Evolutionary conservation across 805 yeast species (phyloP), one percentile per base, ranked within the genome.

Genomic region (Candida argentea): DNA sequence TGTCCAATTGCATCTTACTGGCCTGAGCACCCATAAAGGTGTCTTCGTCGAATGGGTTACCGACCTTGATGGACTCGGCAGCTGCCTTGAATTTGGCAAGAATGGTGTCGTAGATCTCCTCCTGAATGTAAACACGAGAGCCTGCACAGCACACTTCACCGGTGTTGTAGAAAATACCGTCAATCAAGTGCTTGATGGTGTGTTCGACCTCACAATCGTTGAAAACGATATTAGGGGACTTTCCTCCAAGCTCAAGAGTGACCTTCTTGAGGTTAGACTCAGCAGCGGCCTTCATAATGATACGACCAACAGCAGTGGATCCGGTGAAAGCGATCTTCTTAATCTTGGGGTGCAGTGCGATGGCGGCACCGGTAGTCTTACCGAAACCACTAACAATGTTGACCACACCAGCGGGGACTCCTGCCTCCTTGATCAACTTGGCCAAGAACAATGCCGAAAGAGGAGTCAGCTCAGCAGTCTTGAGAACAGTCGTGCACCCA

Each of bases 131-230:
- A 40, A 86, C 63, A 60, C 97, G 76, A 32, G 95, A 85, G 40
- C 94, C 93, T 20, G 95, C 96, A 50, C 86, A 80, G 63, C 97
- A 87, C 33, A 84, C 87, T 65, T 89, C 95, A 61, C 97, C 97
- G 49, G 87, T 77, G 69, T 87, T 87, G 71, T 72, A 84, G 69
- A 78, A 84, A 49, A 87, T 86, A 56, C 95, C 95, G 32, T 69
- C 52, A 33, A 81, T 69, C 42, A 85, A 76, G 67, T 76, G 72
- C 43, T 77, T 67, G 28, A 83, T 79, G 28, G 95, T 82, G 47
- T 67, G 65, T 32, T 78, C 75, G 34, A 87, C 52, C 54, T 87
- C 75, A 32, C 89, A 87, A 51, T 87, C 96, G 48, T 78, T 76
- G 50, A 81, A 85, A 27, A 87, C 77, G 43, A 87, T 75, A 57